Conservation (phyloP, 1,284 basidiomycete species). For the Malassezia nana region DNA sequence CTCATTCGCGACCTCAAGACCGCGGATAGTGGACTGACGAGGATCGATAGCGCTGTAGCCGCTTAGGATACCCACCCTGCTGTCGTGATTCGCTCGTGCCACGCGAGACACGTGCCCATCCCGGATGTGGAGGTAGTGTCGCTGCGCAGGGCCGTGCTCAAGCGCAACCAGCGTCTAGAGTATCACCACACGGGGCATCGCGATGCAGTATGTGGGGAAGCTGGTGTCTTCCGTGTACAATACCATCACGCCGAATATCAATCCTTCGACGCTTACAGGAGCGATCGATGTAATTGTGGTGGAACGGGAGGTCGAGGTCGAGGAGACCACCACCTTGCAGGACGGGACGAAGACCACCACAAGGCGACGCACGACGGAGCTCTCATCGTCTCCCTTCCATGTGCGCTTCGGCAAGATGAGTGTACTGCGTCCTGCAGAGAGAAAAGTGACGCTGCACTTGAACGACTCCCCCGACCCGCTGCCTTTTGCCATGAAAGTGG, state of each 20-base stretch:
- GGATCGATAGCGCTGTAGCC: not conserved
- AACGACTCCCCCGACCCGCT: conserved; percentile 53
- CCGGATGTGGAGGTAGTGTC: not conserved
- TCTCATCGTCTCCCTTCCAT: conserved; percentile 91
- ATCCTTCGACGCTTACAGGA: conserved; percentile 45
- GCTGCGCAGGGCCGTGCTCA: conserved; percentile 11
- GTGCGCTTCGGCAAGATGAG: conserved; percentile 97
- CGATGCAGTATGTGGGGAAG: conserved; percentile 47
- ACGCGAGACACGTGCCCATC: not conserved
- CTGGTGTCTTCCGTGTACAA: conserved; percentile 48
- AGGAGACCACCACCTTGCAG: conserved; percentile 53
- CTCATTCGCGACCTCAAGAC: not conserved
- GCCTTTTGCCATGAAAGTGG: conserved; percentile 96
- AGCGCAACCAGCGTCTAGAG: not conserved
- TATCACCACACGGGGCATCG: not conserved
- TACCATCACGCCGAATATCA: conserved; percentile 48
- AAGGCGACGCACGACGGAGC: conserved; percentile 50
- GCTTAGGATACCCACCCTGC: not conserved
- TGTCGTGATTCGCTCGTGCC: not conserved
- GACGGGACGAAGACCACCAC: conserved; percentile 23
- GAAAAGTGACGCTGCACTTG: conserved; percentile 57
- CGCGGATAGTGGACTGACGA: not conserved
- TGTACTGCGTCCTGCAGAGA: conserved; percentile 84
- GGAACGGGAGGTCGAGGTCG: conserved; percentile 50
- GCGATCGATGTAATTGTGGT: conserved; percentile 49